Evolutionary conservation across 345 rosid species (phyloP).

Genomic region (Triadica sebifera): DNA sequence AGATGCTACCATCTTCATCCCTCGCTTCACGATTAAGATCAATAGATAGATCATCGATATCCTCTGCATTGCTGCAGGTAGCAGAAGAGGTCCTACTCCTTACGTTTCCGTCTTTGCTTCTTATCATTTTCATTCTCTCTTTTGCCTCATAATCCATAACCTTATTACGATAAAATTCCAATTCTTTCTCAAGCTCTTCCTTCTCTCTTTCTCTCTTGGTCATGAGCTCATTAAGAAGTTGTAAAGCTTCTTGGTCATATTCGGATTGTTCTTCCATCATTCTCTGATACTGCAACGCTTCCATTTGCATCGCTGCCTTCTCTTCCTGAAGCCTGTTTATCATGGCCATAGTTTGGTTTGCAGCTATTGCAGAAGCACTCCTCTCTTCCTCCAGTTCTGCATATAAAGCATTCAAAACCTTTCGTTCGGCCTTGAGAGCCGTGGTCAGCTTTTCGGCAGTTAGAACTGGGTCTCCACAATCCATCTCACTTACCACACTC

Average conservation of each 20-base stretch:
- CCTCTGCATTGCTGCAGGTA: slow-evolving; percentile 38
- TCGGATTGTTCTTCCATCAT: slow-evolving; percentile 99
- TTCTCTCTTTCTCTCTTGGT: slow-evolving; percentile 82
- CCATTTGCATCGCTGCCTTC: slow-evolving; percentile 99
- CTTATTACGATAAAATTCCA: slow-evolving; percentile 60
- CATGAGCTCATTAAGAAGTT: slow-evolving; percentile 52
- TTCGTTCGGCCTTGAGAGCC: slow-evolving; percentile 61
- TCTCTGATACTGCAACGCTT: slow-evolving; percentile 92
- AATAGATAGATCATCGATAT: slow-evolving; percentile 38
- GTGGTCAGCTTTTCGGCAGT: slow-evolving; percentile 60
- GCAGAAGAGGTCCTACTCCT: slow-evolving; percentile 42
- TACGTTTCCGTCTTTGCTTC: slow-evolving; percentile 35
- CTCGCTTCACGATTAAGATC: slow-evolving; percentile 48
- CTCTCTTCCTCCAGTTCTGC: slow-evolving; percentile 95
- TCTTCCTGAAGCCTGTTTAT: slow-evolving; percentile 96
- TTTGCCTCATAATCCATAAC: slow-evolving; percentile 68
- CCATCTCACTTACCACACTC: slow-evolving; percentile 56
- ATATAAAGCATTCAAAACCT: slow-evolving; percentile 59
- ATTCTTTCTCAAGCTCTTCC: slow-evolving; percentile 72
- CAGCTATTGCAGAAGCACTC: slow-evolving; percentile 86
- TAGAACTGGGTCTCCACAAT: slow-evolving; percentile 34
- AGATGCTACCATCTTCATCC: slow-evolving; percentile 14
- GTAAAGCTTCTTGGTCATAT: slow-evolving; percentile 54
- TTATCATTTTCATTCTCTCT: slow-evolving; percentile 44
- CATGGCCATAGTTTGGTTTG: slow-evolving; percentile 99